Conservation (phyloP, 371 early-diverging fungal species). For the Nematocida sp. region DNA sequence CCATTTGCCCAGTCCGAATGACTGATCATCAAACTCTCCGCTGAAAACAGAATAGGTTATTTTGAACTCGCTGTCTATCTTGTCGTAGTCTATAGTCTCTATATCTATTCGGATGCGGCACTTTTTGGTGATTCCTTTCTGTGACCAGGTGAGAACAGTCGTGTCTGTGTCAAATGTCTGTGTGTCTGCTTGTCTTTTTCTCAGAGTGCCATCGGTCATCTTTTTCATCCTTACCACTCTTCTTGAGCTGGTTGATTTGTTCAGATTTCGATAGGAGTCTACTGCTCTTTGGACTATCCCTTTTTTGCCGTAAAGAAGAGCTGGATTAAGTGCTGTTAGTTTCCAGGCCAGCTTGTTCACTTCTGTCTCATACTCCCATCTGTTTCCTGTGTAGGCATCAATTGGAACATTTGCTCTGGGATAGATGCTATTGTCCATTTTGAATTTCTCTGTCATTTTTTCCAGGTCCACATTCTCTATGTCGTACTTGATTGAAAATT, state of each 20-base stretch:
- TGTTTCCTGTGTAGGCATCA: constrained; percentile 72
- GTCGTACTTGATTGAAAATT: constrained; percentile 73
- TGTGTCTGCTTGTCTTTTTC: constrained; percentile 62
- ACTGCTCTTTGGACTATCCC: constrained; percentile 86
- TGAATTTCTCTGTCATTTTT: constrained; percentile 70
- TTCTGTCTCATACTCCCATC: constrained; percentile 81
- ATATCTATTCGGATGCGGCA: constrained; percentile 68
- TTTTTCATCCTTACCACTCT: constrained; percentile 75
- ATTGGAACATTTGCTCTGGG: constrained; percentile 71
- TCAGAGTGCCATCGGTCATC: constrained; percentile 68
- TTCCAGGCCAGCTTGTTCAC: constrained; percentile 80
- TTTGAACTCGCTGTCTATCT: constrained; percentile 66
- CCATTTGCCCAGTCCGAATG: constrained; percentile 67
- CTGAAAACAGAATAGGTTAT: constrained; percentile 68
- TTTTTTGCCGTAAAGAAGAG: constrained; percentile 73
- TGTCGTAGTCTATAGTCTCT: constrained; percentile 64
- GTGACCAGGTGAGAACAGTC: constrained; percentile 66
- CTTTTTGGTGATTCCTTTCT: constrained; percentile 65
- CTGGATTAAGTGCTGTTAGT: constrained; percentile 74
- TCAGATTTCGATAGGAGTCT: constrained; percentile 78
- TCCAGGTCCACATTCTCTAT: constrained; percentile 68
- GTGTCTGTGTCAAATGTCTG: constrained; percentile 57
- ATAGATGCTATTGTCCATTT: constrained; percentile 74
- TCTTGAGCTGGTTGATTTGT: constrained; percentile 72
- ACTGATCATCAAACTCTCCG: constrained; percentile 65